A percentile compares a stretch with the other conserved stretches of the same genome.
These are phyloP conservation scores for Cladochytrium replicatum DNA, from an alignment of 192 early-diverging fungal genomes.

Conservation along the genomic window DNA sequence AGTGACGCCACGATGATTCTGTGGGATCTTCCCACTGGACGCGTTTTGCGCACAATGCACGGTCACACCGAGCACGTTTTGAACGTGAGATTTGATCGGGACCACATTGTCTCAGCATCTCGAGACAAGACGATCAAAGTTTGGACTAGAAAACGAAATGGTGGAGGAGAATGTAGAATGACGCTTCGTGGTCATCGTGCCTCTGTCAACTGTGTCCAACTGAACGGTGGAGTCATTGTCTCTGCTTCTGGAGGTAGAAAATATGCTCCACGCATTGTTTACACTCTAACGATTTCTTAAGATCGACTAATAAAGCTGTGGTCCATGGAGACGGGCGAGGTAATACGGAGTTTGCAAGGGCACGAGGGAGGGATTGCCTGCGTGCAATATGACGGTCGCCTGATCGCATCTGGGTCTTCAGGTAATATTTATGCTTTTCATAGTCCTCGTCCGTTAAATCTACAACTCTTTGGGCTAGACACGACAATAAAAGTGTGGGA, in stretches of 20 bases:
- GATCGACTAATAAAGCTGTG: slow-evolving; percentile 78
- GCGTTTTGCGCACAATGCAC: slow-evolving; percentile 14
- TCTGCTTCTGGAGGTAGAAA: slow-evolving; percentile 25
- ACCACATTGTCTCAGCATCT: slow-evolving; percentile 29
- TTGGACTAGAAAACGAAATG: too few relatives aligned
- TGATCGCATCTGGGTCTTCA: slow-evolving; percentile 77
- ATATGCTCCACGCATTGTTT: too few relatives aligned
- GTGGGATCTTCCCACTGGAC: slow-evolving; percentile 57
- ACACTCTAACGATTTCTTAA: too few relatives aligned
- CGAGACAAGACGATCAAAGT: slow-evolving; percentile 52
- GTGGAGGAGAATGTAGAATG: slow-evolving; percentile 47
- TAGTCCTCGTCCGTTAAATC: slow-evolving; percentile 67
- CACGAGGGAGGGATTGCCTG: slow-evolving; percentile 81
- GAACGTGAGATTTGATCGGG: slow-evolving; percentile 34
- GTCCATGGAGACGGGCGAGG: slow-evolving; percentile 61
- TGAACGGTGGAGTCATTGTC: slow-evolving; percentile 18
- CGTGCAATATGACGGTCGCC: slow-evolving; percentile 76
- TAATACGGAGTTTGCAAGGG: slow-evolving; percentile 55
- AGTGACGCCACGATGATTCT: slow-evolving; percentile 71
- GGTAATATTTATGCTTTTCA: too few relatives aligned
- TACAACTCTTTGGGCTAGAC: slow-evolving; percentile 64
- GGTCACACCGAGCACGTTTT: slow-evolving; percentile 38
- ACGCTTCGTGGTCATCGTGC: slow-evolving; percentile 58
- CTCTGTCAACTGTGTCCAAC: slow-evolving; percentile 70
- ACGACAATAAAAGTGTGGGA: slow-evolving; percentile 73